A percentile compares a stretch with the other conserved stretches of the same genome.
Evolutionary conservation across 2,329 filamentous ascomycete species (phyloP).

Genomic region (Cladosporium phlei): DNA sequence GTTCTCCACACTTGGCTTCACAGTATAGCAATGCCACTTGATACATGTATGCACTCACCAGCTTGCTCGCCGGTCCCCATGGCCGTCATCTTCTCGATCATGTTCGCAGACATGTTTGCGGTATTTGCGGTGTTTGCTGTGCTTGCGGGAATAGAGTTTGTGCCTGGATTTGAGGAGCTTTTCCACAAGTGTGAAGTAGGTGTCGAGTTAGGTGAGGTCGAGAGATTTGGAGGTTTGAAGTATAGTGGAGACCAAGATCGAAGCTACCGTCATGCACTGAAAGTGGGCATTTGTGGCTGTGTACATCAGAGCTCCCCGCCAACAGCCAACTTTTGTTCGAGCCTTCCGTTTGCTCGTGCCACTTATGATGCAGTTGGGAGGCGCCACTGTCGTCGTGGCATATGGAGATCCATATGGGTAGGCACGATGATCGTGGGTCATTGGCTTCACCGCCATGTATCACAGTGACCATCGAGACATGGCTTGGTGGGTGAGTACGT

Average conservation of each 20-base stretch:
- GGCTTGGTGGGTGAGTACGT: no score
- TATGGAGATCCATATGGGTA: no score
- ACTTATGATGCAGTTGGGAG: not conserved
- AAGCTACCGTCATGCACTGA: not conserved
- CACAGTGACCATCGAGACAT: no score
- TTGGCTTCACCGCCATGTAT: no score
- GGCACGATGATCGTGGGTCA: no score
- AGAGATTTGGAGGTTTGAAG: no score
- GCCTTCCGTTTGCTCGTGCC: slow-evolving; percentile 6
- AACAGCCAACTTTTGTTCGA: slow-evolving; percentile 10
- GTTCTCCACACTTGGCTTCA: no score
- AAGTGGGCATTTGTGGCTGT: slow-evolving; percentile 7
- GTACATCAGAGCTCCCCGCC: slow-evolving; percentile 1
- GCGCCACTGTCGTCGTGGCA: slow-evolving; percentile 4
- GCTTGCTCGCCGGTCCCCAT: slow-evolving; percentile 40
- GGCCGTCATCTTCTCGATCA: slow-evolving; percentile 39
- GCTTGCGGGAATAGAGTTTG: not conserved
- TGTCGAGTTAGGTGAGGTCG: no score
- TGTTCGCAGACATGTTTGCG: slow-evolving; percentile 23
- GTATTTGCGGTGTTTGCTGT: no score
- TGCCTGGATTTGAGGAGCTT: not conserved
- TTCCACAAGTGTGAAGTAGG: not conserved
- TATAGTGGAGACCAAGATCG: no score
- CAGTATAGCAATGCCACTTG: not conserved
- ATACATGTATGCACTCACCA: slow-evolving; percentile 26